Conservation (phyloP, 2,329 filamentous ascomycete genomes). For the Fusarium staphyleae region DNA sequence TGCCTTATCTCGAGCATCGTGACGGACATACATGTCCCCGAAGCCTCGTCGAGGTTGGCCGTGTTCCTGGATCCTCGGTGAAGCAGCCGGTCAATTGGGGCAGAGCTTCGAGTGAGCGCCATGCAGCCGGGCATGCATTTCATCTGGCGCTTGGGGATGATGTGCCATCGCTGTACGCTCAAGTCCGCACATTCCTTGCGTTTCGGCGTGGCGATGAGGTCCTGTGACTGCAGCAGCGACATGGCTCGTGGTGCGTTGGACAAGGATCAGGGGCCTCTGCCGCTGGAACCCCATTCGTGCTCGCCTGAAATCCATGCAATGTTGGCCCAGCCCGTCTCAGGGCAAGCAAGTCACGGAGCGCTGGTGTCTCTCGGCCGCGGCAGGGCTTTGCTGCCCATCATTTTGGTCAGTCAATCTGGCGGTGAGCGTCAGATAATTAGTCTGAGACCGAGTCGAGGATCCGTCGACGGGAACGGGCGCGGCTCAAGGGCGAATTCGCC, state of each 20-base stretch:
- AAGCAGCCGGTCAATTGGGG: conserved; percentile 38
- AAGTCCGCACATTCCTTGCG: conserved; percentile 32
- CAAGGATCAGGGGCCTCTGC: conserved; percentile 40
- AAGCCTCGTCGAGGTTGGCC: conserved; percentile 17
- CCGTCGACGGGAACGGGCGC: conserved; percentile 28
- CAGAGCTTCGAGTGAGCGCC: conserved; percentile 11
- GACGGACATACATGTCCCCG: conserved; percentile 31
- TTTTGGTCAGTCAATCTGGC: conserved; percentile 34
- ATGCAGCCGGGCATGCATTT: conserved; percentile 26
- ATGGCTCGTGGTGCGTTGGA: conserved; percentile 40
- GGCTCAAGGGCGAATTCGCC: conserved; percentile 13
- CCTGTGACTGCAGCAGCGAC: conserved; percentile 42
- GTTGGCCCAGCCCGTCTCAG: conserved; percentile 27
- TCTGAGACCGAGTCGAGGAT: conserved; percentile 31
- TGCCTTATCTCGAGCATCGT: conserved; percentile 32
- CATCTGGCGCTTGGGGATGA: conserved; percentile 21
- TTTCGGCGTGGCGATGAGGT: conserved; percentile 40
- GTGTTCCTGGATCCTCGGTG: conserved; percentile 43
- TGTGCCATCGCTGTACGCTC: conserved; percentile 24
- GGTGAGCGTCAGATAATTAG: conserved; percentile 37
- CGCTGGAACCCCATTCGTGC: conserved; percentile 41
- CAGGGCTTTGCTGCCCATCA: conserved; percentile 37
- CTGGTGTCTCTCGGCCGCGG: conserved; percentile 30
- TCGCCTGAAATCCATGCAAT: conserved; percentile 33
- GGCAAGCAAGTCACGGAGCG: conserved; percentile 31